These are phyloP conservation scores for Corrigiola litoralis DNA, from an alignment of 179 eudicot genomes.

Conservation along the genomic window DNA sequence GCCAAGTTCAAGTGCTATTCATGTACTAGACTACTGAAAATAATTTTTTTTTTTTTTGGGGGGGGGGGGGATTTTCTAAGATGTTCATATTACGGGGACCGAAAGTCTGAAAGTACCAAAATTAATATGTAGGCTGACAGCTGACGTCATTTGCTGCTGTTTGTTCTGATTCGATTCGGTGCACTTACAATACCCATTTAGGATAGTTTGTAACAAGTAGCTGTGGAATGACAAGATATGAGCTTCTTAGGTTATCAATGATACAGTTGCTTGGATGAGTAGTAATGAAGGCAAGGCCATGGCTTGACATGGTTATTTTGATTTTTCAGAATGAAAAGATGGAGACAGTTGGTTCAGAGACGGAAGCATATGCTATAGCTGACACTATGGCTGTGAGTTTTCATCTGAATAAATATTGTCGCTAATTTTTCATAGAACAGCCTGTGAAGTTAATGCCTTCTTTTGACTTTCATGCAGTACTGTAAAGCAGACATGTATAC, in stretches of 20 bases:
- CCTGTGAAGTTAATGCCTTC: constrained; percentile 2
- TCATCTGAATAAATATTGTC: not conserved
- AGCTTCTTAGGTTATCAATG: not conserved
- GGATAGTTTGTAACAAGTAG: not conserved
- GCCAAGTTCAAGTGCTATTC: not conserved
- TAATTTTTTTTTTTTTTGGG: too few species aligned
- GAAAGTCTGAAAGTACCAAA: not conserved
- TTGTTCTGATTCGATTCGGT: too few species aligned
- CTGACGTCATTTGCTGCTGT: too few species aligned
- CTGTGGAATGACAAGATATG: not conserved
- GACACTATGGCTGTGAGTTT: constrained; percentile 76
- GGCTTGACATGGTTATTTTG: constrained; percentile 7
- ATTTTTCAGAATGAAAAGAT: constrained; percentile 56
- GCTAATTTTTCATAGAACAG: not conserved
- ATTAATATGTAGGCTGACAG: not conserved
- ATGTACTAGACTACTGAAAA: too few species aligned
- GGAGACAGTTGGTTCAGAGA: constrained; percentile 76
- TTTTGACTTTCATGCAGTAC: constrained; percentile 30
- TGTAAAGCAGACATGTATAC: constrained; percentile 77
- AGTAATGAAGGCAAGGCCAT: not conserved
- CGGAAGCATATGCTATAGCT: constrained; percentile 82
- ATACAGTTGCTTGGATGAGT: not conserved
- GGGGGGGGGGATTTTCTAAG: too few species aligned
- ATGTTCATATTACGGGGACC: too few species aligned
- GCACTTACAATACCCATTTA: not conserved